Evolutionary conservation across 345 rosid species (phyloP).

Genomic region (Noccaea caerulescens): DNA sequence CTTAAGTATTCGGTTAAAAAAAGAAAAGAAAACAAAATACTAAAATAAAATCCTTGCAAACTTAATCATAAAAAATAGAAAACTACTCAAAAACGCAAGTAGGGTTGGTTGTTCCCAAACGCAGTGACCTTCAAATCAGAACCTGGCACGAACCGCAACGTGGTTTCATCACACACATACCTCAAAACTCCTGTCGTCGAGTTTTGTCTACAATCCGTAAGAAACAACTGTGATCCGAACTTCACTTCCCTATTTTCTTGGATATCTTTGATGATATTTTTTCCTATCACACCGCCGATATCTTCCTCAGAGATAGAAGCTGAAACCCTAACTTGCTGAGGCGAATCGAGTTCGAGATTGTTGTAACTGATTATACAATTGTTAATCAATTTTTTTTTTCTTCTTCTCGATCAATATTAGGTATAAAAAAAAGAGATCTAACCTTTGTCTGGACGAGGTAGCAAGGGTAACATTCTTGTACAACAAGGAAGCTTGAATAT

Average conservation of each 20-base stretch:
- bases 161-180: constrained; percentile 1
- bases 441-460: constrained; percentile 9
- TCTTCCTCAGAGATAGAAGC: not conserved
- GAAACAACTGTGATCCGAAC: constrained; percentile 2
- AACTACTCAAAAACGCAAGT: not conserved
- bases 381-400: not conserved
- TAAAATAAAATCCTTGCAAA: not conserved
- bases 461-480: constrained; percentile 1
- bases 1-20: too few species aligned
- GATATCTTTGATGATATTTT: constrained; percentile 7
- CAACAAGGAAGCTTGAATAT: not conserved
- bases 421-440: not conserved
- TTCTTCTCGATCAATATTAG: too few species aligned
- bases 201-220: constrained; percentile 5
- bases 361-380: not conserved
- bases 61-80: not conserved
- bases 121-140: not conserved
- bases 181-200: not conserved
- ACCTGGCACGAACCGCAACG: not conserved
- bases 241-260: not conserved
- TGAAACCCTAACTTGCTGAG: constrained; percentile 15
- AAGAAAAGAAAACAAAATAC: too few species aligned
- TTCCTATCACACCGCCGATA: constrained; percentile 6
- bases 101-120: constrained; percentile 6
- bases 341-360: not conserved